Percentiles rank a stretch among this genome's conserved stretches.
phyloP scores from a whole-genome alignment of 768 basidiomycete species.

The Lactifluus echinatus region DNA sequence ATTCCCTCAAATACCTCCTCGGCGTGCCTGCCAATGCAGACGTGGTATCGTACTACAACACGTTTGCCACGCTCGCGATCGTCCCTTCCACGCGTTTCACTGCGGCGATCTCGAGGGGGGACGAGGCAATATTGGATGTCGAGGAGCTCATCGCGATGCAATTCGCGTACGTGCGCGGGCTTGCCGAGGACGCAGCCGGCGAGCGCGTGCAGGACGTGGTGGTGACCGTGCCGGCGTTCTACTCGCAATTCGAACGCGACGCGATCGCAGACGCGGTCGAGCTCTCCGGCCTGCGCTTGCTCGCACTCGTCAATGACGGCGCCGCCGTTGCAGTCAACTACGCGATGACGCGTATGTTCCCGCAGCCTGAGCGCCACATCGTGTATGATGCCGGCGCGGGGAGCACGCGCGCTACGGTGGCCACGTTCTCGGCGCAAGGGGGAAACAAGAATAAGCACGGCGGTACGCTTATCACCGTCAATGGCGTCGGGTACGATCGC shows the following conservation, averaged over 20 bases:
- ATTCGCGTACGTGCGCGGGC: conserved; percentile 77
- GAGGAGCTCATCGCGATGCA: conserved; percentile 96
- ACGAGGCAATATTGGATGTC: conserved; percentile 63
- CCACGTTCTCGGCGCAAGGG: conserved; percentile 46
- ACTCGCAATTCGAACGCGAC: conserved; percentile 84
- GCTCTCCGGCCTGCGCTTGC: conserved; percentile 74
- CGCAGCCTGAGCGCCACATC: conserved; percentile 72
- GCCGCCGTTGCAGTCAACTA: conserved; percentile 95
- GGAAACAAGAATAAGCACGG: conserved; percentile 36
- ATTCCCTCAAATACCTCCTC: conserved; percentile 76
- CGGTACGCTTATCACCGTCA: conserved; percentile 65
- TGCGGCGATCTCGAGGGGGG: conserved; percentile 35
- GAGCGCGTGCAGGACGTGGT: conserved; percentile 81
- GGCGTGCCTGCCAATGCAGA: conserved; percentile 47
- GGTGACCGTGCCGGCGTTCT: conserved; percentile 86
- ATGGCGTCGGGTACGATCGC: conserved; percentile 78
- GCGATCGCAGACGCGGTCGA: conserved; percentile 89
- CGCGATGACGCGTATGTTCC: conserved; percentile 91
- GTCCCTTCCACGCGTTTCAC: conserved; percentile 49
- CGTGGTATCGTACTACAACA: conserved; percentile 28
- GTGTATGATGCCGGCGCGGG: conserved; percentile 94
- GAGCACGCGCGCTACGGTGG: conserved; percentile 69
- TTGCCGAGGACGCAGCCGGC: conserved; percentile 68
- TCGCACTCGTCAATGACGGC: conserved; percentile 88
- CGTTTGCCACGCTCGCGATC: conserved; percentile 48